Percentiles rank a stretch among this genome's conserved stretches.
These are phyloP conservation scores for Anisodus tanguticus DNA, from an alignment of 257 asterid species.

Conservation along the genomic window DNA sequence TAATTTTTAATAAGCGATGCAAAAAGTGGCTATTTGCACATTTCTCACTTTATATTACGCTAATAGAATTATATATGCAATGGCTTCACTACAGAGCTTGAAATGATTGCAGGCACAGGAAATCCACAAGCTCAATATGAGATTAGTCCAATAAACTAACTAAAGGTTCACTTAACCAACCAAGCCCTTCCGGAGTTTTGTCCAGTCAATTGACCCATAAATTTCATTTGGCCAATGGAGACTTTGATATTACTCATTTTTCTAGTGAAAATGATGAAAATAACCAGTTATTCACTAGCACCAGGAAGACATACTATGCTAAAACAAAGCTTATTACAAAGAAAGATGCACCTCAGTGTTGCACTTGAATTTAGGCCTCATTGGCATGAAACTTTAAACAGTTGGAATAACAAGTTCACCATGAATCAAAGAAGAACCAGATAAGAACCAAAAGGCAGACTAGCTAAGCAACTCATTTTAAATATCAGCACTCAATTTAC, in stretches of 20 bases:
- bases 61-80: too few relatives aligned
- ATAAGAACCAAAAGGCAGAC: not conserved
- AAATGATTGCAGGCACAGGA: too few relatives aligned
- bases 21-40: too few relatives aligned
- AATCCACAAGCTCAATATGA: too few relatives aligned
- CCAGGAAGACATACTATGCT: not conserved
- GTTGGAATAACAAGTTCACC: not conserved
- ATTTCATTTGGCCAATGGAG: not conserved
- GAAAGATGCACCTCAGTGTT: not conserved
- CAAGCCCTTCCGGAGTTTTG: not conserved
- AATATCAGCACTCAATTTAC: not conserved
- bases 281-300: not conserved
- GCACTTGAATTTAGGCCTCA: not conserved
- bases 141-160: not conserved
- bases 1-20: too few relatives aligned
- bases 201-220: not conserved
- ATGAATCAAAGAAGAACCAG: not conserved
- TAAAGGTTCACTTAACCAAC: not conserved
- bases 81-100: too few relatives aligned
- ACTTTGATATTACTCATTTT: not conserved
- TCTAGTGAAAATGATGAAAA: not conserved
- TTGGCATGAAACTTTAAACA: not conserved
- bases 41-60: too few relatives aligned
- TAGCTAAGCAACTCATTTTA: not conserved
- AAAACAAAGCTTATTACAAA: not conserved